A percentile compares a stretch with the other conserved stretches of the same genome.
Evolutionary conservation across 257 asterid genomes (phyloP).

Genomic region (Mitragyna speciosa): DNA sequence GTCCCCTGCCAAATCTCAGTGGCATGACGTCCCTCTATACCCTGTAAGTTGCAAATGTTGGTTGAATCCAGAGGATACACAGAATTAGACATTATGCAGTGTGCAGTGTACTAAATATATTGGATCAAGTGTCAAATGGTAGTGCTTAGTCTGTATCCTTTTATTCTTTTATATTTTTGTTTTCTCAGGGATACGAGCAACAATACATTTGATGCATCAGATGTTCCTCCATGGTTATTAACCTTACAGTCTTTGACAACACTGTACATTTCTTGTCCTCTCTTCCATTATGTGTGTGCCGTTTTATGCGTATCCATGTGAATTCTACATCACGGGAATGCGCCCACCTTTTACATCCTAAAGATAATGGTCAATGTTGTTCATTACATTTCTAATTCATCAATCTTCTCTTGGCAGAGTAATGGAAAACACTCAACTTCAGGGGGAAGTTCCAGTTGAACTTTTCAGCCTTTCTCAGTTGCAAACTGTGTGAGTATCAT

Average conservation of each 20-base stretch:
- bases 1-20: slow-evolving; percentile 72
- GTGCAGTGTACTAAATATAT: neutral
- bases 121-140: neutral
- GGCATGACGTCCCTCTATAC: slow-evolving; percentile 56
- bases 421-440: slow-evolving; percentile 56
- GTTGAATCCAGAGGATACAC: neutral
- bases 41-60: slow-evolving; percentile 51
- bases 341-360: neutral
- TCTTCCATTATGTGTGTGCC: slow-evolving; percentile 1
- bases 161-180: neutral
- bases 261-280: slow-evolving; percentile 40
- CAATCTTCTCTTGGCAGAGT: slow-evolving; percentile 47
- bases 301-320: neutral
- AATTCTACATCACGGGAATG: neutral
- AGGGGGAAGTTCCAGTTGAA: slow-evolving; percentile 54
- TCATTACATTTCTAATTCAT: slow-evolving; percentile 5
- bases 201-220: slow-evolving; percentile 54
- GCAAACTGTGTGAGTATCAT: slow-evolving; percentile 68
- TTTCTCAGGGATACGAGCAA: slow-evolving; percentile 80
- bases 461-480: slow-evolving; percentile 59
- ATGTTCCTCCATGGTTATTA: slow-evolving; percentile 60
- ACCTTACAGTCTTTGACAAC: slow-evolving; percentile 63
- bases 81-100: neutral
- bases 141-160: neutral
- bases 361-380: neutral